These are phyloP conservation scores for Cucurbita maxima DNA, from an alignment of 306 rosid genomes.

Conservation along the genomic window DNA sequence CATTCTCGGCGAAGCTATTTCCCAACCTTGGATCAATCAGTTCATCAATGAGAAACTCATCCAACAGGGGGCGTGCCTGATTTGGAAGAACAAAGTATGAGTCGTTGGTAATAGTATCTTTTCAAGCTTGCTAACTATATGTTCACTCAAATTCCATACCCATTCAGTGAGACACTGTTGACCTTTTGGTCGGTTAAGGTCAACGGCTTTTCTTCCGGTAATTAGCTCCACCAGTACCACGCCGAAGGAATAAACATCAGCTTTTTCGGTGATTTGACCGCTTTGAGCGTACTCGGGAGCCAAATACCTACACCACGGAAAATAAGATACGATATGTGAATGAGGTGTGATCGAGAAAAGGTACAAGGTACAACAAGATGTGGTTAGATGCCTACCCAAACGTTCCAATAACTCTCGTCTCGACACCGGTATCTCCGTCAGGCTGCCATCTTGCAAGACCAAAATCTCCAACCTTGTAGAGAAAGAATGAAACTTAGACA, in stretches of 20 bases:
- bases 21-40: conserved; percentile 81
- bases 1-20: conserved; percentile 50
- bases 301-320: conserved; percentile 48
- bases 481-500: conserved; percentile 5
- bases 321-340: conserved; percentile 9
- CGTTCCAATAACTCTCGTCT: conserved; percentile 95
- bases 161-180: conserved; percentile 98
- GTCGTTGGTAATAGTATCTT: background rate
- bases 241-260: conserved; percentile 95
- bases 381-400: conserved; percentile 48
- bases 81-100: background rate
- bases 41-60: conserved; percentile 66
- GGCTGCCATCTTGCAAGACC: conserved; percentile 99
- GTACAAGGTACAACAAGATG: background rate
- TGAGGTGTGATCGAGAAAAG: background rate
- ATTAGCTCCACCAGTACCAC: conserved; percentile 93
- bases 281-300: conserved; percentile 98
- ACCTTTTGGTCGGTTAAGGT: conserved; percentile 81
- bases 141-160: conserved; percentile 29
- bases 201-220: conserved; percentile 92
- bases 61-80: conserved; percentile 85
- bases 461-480: conserved; percentile 83
- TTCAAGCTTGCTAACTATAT: background rate
- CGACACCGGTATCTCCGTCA: conserved; percentile 90
- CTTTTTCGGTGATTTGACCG: conserved; percentile 95